Evolutionary conservation across 805 yeast genomes (phyloP).

Genomic region (Hanseniaspora thailandica): DNA sequence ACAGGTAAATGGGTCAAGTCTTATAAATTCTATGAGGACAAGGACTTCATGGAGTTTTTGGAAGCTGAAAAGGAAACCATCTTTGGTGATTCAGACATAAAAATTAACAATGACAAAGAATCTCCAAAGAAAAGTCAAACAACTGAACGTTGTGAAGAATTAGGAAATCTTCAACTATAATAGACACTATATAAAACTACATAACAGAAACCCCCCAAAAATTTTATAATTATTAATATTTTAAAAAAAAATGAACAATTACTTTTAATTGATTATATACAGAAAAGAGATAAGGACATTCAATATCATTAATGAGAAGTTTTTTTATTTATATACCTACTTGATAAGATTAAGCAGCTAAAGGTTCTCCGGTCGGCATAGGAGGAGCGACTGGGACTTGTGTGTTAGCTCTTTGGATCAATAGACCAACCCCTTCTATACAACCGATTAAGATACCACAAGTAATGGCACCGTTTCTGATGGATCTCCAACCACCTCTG

Average conservation of each 20-base stretch:
- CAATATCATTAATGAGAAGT: background rate
- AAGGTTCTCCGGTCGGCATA: constrained; percentile 33
- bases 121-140: constrained; percentile 7
- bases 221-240: background rate
- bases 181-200: too few species aligned
- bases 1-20: constrained; percentile 28
- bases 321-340: background rate
- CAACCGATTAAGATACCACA: constrained; percentile 96
- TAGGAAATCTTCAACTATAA: constrained; percentile 7
- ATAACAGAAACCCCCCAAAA: too few species aligned
- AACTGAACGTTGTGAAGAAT: background rate
- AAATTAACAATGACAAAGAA: background rate
- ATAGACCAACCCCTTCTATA: constrained; percentile 95
- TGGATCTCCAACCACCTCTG: constrained; percentile 97
- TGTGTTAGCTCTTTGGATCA: constrained; percentile 83
- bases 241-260: background rate
- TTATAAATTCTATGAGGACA: constrained; percentile 5
- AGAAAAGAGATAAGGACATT: background rate
- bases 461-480: constrained; percentile 89
- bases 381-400: constrained; percentile 62
- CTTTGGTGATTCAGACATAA: background rate
- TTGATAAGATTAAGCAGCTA: constrained; percentile 24
- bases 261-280: background rate
- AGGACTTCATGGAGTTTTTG: constrained; percentile 7
- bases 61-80: background rate